Percentiles rank a stretch among this genome's conserved stretches.
Conservation (phyloP, 305 asterid genomes). For the Andrographis paniculata region DNA sequence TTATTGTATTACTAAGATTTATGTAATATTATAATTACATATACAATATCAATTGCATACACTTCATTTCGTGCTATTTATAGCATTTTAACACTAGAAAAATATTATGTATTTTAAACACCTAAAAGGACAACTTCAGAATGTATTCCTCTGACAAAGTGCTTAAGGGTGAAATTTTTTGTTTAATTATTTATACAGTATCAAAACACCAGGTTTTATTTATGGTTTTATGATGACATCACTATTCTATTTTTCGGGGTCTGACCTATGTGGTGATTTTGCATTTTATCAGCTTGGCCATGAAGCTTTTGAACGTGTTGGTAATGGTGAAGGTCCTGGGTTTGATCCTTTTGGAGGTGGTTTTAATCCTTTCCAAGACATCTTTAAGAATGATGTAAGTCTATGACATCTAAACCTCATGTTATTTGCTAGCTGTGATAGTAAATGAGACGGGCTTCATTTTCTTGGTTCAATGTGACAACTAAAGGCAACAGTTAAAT, state of each 20-base stretch:
- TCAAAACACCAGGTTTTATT: neutral
- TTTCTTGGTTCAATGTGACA: no score
- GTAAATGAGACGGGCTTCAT: conserved; percentile 14
- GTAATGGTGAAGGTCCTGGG: conserved; percentile 63
- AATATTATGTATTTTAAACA: no score
- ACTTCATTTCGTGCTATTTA: no score
- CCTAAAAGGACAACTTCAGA: no score
- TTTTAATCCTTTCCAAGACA: conserved; percentile 62
- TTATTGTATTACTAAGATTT: no score
- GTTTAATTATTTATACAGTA: no score
- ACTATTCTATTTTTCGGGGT: neutral
- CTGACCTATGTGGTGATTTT: conserved; percentile 12
- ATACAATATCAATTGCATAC: no score
- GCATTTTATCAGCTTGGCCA: conserved; percentile 64
- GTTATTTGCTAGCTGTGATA: conserved; percentile 10
- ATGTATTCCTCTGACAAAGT: no score
- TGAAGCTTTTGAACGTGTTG: conserved; percentile 62
- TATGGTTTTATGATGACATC: neutral
- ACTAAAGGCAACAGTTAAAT: no score
- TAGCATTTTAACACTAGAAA: no score
- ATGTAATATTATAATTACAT: no score
- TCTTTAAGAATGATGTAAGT: conserved; percentile 70
- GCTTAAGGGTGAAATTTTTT: no score
- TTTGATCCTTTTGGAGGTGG: conserved; percentile 56
- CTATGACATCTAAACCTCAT: conserved; percentile 7